These are phyloP conservation scores for Ogataea methylovora DNA, from an alignment of 805 yeast genomes.

Conservation along the genomic window DNA sequence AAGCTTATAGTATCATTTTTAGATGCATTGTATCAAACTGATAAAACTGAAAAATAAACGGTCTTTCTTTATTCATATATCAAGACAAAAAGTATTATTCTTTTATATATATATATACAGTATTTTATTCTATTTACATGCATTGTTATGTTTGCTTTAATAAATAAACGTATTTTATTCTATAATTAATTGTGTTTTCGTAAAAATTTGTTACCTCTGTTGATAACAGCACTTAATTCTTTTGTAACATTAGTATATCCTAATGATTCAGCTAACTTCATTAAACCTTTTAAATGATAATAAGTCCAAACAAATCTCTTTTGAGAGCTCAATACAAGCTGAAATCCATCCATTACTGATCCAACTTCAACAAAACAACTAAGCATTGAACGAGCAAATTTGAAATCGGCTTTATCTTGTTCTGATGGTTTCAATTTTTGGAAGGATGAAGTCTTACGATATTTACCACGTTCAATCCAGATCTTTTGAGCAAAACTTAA, in stretches of 20 bases:
- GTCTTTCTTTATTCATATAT: too few relatives aligned
- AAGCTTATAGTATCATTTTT: constrained; percentile 71
- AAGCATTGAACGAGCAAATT: constrained; percentile 70
- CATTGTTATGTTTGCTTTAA: background rate
- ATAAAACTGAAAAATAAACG: constrained; percentile 1
- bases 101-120: too few relatives aligned
- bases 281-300: constrained; percentile 34
- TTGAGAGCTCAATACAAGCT: constrained; percentile 58
- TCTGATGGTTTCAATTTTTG: constrained; percentile 25
- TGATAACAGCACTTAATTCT: constrained; percentile 18
- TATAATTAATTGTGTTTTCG: background rate
- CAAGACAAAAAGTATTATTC: background rate
- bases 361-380: constrained; percentile 47
- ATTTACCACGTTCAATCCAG: constrained; percentile 77
- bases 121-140: background rate
- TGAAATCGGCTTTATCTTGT: constrained; percentile 46
- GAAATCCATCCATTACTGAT: constrained; percentile 60
- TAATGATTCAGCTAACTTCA: constrained; percentile 29
- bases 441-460: constrained; percentile 49
- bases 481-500: constrained; percentile 52
- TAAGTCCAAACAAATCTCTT: constrained; percentile 65
- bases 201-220: constrained; percentile 10
- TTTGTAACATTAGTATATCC: constrained; percentile 34
- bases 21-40: constrained; percentile 66
- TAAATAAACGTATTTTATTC: background rate